These are phyloP conservation scores for Ajuga reptans DNA, from an alignment of 305 asterid genomes.

Conservation along the genomic window DNA sequence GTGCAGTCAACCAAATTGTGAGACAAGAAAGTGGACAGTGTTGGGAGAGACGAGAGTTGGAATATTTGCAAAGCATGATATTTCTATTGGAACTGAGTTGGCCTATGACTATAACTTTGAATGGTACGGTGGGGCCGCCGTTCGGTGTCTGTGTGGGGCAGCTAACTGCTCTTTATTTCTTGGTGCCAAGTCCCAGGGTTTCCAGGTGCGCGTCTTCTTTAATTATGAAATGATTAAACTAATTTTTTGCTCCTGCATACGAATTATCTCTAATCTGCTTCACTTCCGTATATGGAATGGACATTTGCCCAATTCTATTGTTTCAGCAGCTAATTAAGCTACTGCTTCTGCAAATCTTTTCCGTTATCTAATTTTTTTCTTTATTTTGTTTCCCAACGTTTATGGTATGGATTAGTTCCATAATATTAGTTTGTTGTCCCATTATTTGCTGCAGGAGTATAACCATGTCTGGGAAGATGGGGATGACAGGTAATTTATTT, in stretches of 20 bases:
- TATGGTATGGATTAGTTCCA: not conserved
- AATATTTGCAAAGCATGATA: conserved; percentile 69
- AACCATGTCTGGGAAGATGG: conserved; percentile 97
- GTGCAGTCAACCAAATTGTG: conserved; percentile 84
- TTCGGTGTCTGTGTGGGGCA: conserved; percentile 90
- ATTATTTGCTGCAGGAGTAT: conserved; percentile 49
- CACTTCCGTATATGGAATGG: not conserved
- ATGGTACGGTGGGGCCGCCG: conserved; percentile 91
- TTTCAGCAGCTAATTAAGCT: not conserved
- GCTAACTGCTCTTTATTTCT: conserved; percentile 79
- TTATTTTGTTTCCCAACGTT: conserved; percentile 12
- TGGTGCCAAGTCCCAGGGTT: conserved; percentile 94
- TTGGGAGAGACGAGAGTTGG: conserved; percentile 87
- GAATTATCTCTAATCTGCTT: not conserved
- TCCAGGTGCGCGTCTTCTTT: conserved; percentile 52
- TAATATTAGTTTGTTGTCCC: conserved; percentile 16
- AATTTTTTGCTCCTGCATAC: conserved; percentile 15
- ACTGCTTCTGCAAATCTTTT: not conserved
- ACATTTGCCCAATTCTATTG: not conserved
- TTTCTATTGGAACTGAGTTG: conserved; percentile 60
- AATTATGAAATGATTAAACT: conserved; percentile 1
- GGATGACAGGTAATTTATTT: conserved; percentile 51
- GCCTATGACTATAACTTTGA: conserved; percentile 79
- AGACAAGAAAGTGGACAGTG: conserved; percentile 95
- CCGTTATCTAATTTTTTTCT: not conserved